Conservation (phyloP, 148 eudicot genomes). For the Vaccinium corymbosum region DNA sequence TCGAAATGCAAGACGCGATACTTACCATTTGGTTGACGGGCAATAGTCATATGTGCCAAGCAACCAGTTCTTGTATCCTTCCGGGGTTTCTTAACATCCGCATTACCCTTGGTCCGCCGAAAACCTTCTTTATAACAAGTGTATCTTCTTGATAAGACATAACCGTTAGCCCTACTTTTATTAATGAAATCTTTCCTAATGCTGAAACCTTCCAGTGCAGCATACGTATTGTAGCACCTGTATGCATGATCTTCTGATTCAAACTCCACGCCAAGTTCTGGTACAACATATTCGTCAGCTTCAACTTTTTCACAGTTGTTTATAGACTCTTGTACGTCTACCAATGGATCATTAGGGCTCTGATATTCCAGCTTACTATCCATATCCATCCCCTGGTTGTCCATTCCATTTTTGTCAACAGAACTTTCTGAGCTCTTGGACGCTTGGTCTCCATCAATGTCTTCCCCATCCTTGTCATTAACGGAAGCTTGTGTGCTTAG, state of each 20-base stretch:
- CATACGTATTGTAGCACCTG: constrained; percentile 22
- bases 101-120: constrained; percentile 14
- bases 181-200: constrained; percentile 28
- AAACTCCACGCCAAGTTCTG: constrained; percentile 21
- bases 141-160: constrained; percentile 22
- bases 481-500: background rate
- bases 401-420: constrained; percentile 14
- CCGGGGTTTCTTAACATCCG: constrained; percentile 20
- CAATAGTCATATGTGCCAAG: constrained; percentile 29
- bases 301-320: constrained; percentile 15
- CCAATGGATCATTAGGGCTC: constrained; percentile 1
- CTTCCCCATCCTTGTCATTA: background rate
- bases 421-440: constrained; percentile 6
- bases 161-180: constrained; percentile 21
- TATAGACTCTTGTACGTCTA: background rate
- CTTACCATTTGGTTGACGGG: constrained; percentile 22
- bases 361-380: constrained; percentile 14
- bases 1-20: constrained; percentile 23
- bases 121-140: constrained; percentile 24
- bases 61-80: constrained; percentile 29
- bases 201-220: constrained; percentile 23
- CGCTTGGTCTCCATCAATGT: constrained; percentile 4
- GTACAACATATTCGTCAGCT: constrained; percentile 9
- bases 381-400: constrained; percentile 17
- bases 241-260: constrained; percentile 30